phyloP scores from a whole-genome alignment of 2,329 filamentous ascomycete genomes.

The Beauveria rudraprayagi region DNA sequence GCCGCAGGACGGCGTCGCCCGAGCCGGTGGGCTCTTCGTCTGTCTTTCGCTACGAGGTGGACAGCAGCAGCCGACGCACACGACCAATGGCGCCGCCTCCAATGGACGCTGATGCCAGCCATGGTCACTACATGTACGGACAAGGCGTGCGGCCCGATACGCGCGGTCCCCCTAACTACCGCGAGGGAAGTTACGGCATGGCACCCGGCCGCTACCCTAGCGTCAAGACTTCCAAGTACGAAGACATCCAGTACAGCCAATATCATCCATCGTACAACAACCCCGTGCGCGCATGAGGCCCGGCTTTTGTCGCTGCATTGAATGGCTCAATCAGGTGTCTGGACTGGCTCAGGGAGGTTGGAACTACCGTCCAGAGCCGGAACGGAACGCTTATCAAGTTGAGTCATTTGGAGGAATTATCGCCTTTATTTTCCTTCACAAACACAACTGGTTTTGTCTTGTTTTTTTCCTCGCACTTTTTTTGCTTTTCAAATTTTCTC shows the following conservation, averaged over 20 bases:
- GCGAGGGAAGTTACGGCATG: background rate
- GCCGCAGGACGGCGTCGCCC: slow-evolving; percentile 28
- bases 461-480: slow-evolving; percentile 16
- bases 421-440: too few species aligned
- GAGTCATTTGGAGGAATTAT: too few species aligned
- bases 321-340: too few species aligned
- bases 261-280: background rate
- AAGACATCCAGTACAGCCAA: slow-evolving; percentile 3
- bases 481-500: slow-evolving; percentile 14
- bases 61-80: slow-evolving; percentile 20
- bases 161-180: background rate
- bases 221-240: background rate
- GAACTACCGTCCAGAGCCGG: too few species aligned
- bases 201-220: background rate
- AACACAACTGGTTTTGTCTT: slow-evolving; percentile 11
- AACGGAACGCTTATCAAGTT: too few species aligned
- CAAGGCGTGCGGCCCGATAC: background rate
- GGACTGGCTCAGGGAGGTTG: too few species aligned
- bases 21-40: slow-evolving; percentile 17
- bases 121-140: background rate
- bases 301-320: too few species aligned
- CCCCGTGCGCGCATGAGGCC: background rate
- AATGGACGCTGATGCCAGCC: background rate
- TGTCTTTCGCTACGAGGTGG: slow-evolving; percentile 22
- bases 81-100: slow-evolving; percentile 20